phyloP scores from a whole-genome alignment of 2,329 filamentous ascomycete species.

The Nothomitra cinnamomea region DNA sequence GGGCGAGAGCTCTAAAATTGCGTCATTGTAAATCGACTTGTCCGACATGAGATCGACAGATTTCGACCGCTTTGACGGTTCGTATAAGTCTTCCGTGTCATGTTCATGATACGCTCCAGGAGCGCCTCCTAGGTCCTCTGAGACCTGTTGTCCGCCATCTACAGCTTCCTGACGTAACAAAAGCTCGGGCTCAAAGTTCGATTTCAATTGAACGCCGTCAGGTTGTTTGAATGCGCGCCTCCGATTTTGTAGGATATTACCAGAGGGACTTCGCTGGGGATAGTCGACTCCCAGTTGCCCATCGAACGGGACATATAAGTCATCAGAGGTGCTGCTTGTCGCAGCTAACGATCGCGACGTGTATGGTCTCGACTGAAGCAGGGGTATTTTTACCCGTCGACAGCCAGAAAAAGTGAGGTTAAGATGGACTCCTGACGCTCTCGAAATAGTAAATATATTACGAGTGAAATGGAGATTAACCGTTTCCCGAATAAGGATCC shows the following conservation, averaged over 20 bases:
- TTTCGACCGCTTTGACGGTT: not conserved
- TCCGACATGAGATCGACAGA: not conserved
- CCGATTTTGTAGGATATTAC: not conserved
- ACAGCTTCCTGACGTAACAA: not conserved
- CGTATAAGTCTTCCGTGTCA: not conserved
- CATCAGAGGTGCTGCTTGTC: not conserved
- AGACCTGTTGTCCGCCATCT: not conserved
- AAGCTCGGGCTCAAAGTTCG: not conserved
- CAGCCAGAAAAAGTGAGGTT: not conserved
- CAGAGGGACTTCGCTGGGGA: not conserved
- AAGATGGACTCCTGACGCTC: not conserved
- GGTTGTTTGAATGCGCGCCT: not conserved
- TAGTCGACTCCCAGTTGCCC: not conserved
- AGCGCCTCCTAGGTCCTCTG: too few relatives aligned
- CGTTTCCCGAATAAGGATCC: not conserved
- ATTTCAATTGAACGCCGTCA: not conserved
- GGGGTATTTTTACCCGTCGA: too few relatives aligned
- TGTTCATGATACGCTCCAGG: too few relatives aligned
- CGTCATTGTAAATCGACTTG: not conserved
- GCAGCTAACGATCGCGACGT: not conserved
- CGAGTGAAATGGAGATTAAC: not conserved
- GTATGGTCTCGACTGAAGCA: not conserved
- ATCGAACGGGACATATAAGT: slow-evolving; percentile 1
- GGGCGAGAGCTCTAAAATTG: not conserved
- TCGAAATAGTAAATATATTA: not conserved